Conservation (phyloP, 805 yeast genomes). For the Kodamaea jinghongensis region DNA sequence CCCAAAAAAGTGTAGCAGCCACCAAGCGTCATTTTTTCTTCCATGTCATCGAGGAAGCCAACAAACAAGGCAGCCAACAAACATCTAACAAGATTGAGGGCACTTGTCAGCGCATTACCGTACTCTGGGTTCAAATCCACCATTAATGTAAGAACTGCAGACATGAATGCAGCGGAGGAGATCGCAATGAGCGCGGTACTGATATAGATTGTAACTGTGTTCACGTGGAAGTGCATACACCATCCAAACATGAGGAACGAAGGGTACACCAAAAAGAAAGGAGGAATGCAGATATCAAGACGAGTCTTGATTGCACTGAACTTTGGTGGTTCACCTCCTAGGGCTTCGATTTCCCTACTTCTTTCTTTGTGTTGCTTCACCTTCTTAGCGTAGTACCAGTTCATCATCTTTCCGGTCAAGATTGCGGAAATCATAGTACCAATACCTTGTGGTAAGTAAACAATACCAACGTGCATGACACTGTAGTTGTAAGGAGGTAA, state of each 20-base stretch:
- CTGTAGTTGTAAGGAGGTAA: conserved; percentile 48
- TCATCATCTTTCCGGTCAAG: conserved; percentile 53
- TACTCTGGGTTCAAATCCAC: conserved; percentile 71
- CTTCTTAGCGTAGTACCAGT: conserved; percentile 42
- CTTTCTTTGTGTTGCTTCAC: conserved; percentile 10
- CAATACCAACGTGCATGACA: conserved; percentile 61
- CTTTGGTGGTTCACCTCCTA: conserved; percentile 11
- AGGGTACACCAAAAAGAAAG: background rate
- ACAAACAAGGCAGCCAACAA: conserved; percentile 64
- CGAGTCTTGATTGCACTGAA: conserved; percentile 8
- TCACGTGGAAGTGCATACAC: conserved; percentile 53
- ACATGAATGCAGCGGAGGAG: conserved; percentile 53
- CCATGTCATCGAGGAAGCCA: conserved; percentile 65
- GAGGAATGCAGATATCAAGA: conserved; percentile 6
- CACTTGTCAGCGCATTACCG: conserved; percentile 71
- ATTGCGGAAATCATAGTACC: conserved; percentile 63
- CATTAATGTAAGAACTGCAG: conserved; percentile 59
- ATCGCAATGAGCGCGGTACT: conserved; percentile 55
- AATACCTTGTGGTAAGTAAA: conserved; percentile 73
- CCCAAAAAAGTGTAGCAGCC: conserved; percentile 77
- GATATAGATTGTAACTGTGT: conserved; percentile 55
- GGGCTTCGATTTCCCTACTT: conserved; percentile 18
- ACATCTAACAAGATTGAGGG: conserved; percentile 71
- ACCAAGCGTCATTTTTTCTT: conserved; percentile 54
- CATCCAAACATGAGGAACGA: conserved; percentile 54